These are phyloP conservation scores for Lentinula detonsa DNA, from an alignment of 768 basidiomycete genomes.

Conservation along the genomic window DNA sequence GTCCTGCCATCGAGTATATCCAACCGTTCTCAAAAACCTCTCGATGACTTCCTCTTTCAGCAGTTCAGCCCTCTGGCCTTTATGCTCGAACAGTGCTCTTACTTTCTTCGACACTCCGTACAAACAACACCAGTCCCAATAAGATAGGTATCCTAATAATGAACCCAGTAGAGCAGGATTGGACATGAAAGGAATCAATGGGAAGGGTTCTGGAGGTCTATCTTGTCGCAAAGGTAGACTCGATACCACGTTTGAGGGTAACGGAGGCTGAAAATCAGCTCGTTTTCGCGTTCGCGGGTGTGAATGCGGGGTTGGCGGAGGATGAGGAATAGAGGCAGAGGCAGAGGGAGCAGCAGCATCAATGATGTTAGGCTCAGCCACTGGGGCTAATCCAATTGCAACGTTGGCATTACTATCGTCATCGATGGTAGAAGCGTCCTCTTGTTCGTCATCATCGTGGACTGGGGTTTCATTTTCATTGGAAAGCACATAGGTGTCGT, in stretches of 20 bases:
- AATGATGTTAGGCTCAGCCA: not conserved
- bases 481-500: not conserved
- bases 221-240: constrained; percentile 21
- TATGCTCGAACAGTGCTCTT: constrained; percentile 35
- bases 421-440: not conserved
- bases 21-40: constrained; percentile 63
- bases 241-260: not conserved
- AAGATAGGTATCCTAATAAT: constrained; percentile 60
- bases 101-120: constrained; percentile 52
- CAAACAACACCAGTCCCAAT: constrained; percentile 65
- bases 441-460: not conserved
- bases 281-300: not conserved
- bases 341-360: not conserved
- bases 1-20: constrained; percentile 66
- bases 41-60: constrained; percentile 64
- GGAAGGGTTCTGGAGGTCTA: constrained; percentile 38
- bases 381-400: not conserved
- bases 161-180: constrained; percentile 44
- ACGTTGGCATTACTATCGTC: not conserved
- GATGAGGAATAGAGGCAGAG: not conserved
- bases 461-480: not conserved
- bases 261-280: not conserved
- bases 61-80: constrained; percentile 16
- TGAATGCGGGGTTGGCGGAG: not conserved
- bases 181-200: constrained; percentile 50